Conservation (phyloP, 768 basidiomycete genomes). For the Mycena capillaripes region DNA sequence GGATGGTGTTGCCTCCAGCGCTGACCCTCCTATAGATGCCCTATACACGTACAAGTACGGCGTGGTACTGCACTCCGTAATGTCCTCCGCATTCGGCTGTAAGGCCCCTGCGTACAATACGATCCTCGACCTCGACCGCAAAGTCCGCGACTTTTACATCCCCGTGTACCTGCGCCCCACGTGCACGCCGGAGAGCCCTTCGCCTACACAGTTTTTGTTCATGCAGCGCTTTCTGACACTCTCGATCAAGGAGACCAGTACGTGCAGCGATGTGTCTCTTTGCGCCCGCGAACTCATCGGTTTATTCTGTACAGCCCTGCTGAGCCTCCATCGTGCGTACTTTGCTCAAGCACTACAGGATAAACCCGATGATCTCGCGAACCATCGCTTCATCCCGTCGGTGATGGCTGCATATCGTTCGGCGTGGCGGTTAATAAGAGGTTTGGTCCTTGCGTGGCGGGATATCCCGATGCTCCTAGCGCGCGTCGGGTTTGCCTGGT, state of each 20-base stretch:
- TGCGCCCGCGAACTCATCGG: neutral
- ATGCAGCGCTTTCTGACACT: constrained; percentile 62
- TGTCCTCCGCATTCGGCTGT: constrained; percentile 65
- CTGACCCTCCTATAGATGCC: constrained; percentile 57
- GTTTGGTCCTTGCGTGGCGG: constrained; percentile 59
- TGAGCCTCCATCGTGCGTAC: constrained; percentile 77
- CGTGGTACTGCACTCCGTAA: constrained; percentile 63
- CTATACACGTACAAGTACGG: constrained; percentile 71
- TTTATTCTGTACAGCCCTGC: constrained; percentile 56
- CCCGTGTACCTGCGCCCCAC: constrained; percentile 61
- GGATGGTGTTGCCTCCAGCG: neutral
- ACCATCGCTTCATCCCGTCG: constrained; percentile 76
- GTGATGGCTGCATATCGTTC: constrained; percentile 81
- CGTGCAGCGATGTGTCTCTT: constrained; percentile 29
- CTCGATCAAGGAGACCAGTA: constrained; percentile 65
- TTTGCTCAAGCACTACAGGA: constrained; percentile 78
- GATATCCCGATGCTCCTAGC: constrained; percentile 56
- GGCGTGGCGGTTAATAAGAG: constrained; percentile 74
- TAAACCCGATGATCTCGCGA: constrained; percentile 65
- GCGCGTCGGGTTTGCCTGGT: constrained; percentile 72
- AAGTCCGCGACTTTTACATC: constrained; percentile 71
- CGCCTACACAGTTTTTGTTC: constrained; percentile 40
- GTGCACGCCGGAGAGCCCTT: constrained; percentile 38
- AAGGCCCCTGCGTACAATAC: constrained; percentile 64
- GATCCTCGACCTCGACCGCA: constrained; percentile 71